These are phyloP conservation scores for Fusarium albidum DNA, from an alignment of 2,329 filamentous ascomycete genomes.

Conservation along the genomic window DNA sequence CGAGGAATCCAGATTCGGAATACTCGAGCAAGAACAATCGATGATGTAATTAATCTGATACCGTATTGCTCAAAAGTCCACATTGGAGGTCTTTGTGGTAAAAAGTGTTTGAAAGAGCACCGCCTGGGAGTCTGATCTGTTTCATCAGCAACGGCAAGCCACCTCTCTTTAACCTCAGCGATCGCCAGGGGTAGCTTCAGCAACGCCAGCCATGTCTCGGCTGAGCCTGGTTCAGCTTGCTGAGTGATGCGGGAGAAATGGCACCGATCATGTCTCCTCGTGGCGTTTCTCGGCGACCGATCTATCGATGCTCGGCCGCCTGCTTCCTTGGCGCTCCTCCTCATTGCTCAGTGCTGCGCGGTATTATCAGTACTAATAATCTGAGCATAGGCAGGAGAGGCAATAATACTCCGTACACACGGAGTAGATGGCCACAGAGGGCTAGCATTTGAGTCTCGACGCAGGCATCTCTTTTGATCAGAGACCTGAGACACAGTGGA, in stretches of 20 bases:
- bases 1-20: background rate
- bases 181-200: constrained; percentile 12
- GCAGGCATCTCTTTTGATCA: constrained; percentile 22
- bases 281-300: constrained; percentile 20
- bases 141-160: background rate
- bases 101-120: constrained; percentile 1
- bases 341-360: too few species aligned
- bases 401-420: too few species aligned
- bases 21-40: background rate
- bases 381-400: too few species aligned
- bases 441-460: constrained; percentile 6
- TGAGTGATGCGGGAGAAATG: background rate
- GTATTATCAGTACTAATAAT: too few species aligned
- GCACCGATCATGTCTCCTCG: constrained; percentile 9
- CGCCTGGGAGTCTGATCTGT: background rate
- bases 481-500: constrained; percentile 40
- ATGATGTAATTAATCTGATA: background rate
- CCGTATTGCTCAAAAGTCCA: background rate
- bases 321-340: constrained; percentile 5
- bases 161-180: background rate
- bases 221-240: background rate
- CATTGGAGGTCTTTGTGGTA: background rate
- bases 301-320: constrained; percentile 21
- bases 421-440: constrained; percentile 1
- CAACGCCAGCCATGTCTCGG: constrained; percentile 2